Evolutionary conservation across 805 yeast genomes (phyloP).

Genomic region (Candida manassasensis): DNA sequence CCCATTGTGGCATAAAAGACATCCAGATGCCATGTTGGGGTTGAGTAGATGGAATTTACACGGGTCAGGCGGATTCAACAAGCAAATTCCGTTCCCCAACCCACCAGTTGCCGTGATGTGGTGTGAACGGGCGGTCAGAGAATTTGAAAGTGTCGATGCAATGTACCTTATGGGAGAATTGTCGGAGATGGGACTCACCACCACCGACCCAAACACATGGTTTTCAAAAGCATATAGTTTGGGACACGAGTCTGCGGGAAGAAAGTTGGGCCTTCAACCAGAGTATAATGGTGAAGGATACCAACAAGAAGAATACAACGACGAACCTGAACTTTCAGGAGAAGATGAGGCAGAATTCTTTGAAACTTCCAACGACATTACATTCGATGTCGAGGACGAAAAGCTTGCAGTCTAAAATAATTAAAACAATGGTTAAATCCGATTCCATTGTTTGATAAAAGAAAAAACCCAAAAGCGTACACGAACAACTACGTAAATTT

Average conservation of each 20-base stretch:
- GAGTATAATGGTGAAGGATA: slow-evolving; percentile 3
- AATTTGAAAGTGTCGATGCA: slow-evolving; percentile 36
- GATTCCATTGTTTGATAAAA: no score
- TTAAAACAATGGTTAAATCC: no score
- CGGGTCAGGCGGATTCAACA: slow-evolving; percentile 31
- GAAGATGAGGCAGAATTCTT: neutral
- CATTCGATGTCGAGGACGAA: no score
- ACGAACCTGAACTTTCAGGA: slow-evolving; percentile 1
- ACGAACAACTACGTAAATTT: no score
- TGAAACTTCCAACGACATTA: neutral
- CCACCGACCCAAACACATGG: slow-evolving; percentile 27
- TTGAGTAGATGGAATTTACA: slow-evolving; percentile 37
- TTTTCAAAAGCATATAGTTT: slow-evolving; percentile 29
- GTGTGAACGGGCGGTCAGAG: slow-evolving; percentile 41
- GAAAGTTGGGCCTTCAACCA: slow-evolving; percentile 13
- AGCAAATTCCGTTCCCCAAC: slow-evolving; percentile 32
- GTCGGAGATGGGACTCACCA: slow-evolving; percentile 31
- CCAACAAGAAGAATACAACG: neutral
- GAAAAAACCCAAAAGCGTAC: no score
- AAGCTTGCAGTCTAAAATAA: no score
- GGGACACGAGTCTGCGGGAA: slow-evolving; percentile 28
- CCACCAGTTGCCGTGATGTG: slow-evolving; percentile 36
- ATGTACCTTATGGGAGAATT: slow-evolving; percentile 35
- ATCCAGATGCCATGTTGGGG: slow-evolving; percentile 44
- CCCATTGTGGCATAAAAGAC: slow-evolving; percentile 35